These are phyloP conservation scores for Chamaecrista fasciculata DNA, from an alignment of 306 rosid species.

Conservation along the genomic window DNA sequence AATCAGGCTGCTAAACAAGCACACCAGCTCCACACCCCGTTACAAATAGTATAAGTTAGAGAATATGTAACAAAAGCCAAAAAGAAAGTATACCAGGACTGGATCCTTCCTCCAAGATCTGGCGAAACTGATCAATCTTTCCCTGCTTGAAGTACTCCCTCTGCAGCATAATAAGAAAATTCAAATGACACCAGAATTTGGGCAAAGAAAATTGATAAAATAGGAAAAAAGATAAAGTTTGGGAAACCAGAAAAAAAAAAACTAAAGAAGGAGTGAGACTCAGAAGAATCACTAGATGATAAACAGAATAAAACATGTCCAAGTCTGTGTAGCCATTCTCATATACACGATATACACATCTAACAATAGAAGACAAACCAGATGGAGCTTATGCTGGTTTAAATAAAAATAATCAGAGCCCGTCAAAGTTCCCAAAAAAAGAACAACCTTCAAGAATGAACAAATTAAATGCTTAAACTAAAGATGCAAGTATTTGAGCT, in stretches of 20 bases:
- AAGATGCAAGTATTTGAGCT: background rate
- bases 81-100: slow-evolving; percentile 71
- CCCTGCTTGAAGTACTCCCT: slow-evolving; percentile 98
- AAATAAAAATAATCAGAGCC: background rate
- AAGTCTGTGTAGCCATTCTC: background rate
- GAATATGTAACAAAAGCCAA: background rate
- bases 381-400: too few relatives aligned
- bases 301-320: background rate
- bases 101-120: slow-evolving; percentile 94
- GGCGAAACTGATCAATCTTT: slow-evolving; percentile 84
- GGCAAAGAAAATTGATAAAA: background rate
- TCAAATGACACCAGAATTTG: background rate
- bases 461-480: background rate
- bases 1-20: slow-evolving; percentile 23
- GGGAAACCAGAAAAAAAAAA: background rate
- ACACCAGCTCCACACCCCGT: background rate
- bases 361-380: background rate
- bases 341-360: background rate
- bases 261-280: background rate
- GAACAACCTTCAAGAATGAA: too few relatives aligned
- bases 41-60: background rate
- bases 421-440: too few relatives aligned
- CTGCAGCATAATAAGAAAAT: slow-evolving; percentile 43
- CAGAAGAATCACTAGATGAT: slow-evolving; percentile 7
- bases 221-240: background rate